Evolutionary conservation across 495 filamentous ascomycete species (phyloP).

Genomic region (Penicillium steckii): DNA sequence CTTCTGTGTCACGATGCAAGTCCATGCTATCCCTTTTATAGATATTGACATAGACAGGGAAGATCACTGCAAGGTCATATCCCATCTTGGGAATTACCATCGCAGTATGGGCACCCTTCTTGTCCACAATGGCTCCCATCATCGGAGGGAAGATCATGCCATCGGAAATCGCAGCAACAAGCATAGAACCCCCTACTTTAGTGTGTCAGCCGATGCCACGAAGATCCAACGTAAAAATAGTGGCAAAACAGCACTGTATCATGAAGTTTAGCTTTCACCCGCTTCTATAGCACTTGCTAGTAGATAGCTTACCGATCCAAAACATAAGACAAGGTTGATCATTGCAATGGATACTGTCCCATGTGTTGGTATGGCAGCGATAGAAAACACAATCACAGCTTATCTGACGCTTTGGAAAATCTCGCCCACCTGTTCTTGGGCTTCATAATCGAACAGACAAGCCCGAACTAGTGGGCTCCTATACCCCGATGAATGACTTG

Average conservation of each 20-base stretch:
- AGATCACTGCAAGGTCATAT: slow-evolving; percentile 42
- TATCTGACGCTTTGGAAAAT: too few relatives aligned
- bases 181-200: slow-evolving; percentile 64
- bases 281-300: not conserved
- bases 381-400: slow-evolving; percentile 61
- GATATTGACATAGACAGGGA: slow-evolving; percentile 49
- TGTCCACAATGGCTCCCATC: slow-evolving; percentile 39
- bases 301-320: slow-evolving; percentile 48
- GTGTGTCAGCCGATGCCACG: slow-evolving; percentile 69
- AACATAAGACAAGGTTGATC: slow-evolving; percentile 65
- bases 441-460: too few relatives aligned
- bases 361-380: slow-evolving; percentile 50
- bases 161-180: slow-evolving; percentile 65
- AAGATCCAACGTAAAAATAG: slow-evolving; percentile 66
- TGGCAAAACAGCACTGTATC: slow-evolving; percentile 60
- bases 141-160: slow-evolving; percentile 68
- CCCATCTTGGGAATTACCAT: slow-evolving; percentile 44
- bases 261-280: not conserved
- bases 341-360: slow-evolving; percentile 55
- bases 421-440: too few relatives aligned
- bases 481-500: too few relatives aligned
- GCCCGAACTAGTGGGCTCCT: too few relatives aligned
- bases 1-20: slow-evolving; percentile 40
- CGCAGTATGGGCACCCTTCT: slow-evolving; percentile 27
- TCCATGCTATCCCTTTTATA: slow-evolving; percentile 47